These are phyloP conservation scores for Podaxis sp. DNA, from an alignment of 768 basidiomycete genomes.

Conservation along the genomic window DNA sequence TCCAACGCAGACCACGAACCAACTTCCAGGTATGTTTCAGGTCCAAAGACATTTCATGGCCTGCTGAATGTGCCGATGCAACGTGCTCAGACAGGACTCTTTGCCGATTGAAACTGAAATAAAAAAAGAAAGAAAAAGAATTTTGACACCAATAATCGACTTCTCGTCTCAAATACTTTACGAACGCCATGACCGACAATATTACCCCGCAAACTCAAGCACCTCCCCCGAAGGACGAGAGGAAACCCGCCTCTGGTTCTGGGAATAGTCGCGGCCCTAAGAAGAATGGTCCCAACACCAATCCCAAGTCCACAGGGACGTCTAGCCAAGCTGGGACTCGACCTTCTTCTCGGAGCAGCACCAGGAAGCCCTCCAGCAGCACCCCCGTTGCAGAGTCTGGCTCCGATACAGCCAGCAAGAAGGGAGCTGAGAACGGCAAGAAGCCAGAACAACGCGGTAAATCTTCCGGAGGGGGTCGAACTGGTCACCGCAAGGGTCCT, in stretches of 20 bases:
- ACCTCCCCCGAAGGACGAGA: conserved; percentile 70
- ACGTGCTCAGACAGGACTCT: conserved; percentile 16
- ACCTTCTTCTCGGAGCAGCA: conserved; percentile 66
- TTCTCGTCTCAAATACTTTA: conserved; percentile 49
- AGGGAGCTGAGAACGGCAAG: conserved; percentile 53
- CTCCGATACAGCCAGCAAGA: conserved; percentile 66
- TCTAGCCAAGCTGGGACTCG: conserved; percentile 44
- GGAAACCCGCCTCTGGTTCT: conserved; percentile 48
- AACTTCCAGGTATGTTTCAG: conserved; percentile 39
- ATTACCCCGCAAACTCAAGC: conserved; percentile 55
- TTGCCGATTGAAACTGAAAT: conserved; percentile 29
- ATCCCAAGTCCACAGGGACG: conserved; percentile 39
- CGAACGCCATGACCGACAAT: conserved; percentile 90
- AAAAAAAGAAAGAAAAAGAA: conserved; percentile 48
- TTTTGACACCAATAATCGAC: conserved; percentile 29
- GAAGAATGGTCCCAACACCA: conserved; percentile 53
- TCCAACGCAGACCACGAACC: conserved; percentile 40
- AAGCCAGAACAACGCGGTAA: conserved; percentile 39
- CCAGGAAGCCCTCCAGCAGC: conserved; percentile 52
- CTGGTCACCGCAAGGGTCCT: conserved; percentile 54
- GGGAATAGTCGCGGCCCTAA: conserved; percentile 55
- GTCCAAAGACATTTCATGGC: neutral
- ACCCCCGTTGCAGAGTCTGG: conserved; percentile 58
- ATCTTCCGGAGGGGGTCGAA: conserved; percentile 43
- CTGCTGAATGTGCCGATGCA: conserved; percentile 13